phyloP scores from a whole-genome alignment of 1,284 basidiomycete species.

The Erythrobasidium hasegawianum region DNA sequence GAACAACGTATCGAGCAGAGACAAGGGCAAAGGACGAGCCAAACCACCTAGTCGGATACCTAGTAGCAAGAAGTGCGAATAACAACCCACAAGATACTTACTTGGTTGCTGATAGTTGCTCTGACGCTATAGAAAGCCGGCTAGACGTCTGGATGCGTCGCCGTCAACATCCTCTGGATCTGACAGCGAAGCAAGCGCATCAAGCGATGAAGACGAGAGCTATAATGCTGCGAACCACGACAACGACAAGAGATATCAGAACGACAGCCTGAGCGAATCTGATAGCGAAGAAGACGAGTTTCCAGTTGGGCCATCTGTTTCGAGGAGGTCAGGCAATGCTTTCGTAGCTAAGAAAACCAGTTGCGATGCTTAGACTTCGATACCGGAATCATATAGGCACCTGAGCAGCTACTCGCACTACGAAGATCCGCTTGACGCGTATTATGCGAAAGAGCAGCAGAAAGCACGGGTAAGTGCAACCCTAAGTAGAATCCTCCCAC shows the following conservation, averaged over 20 bases:
- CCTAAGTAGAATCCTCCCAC: no score
- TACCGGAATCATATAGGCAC: no score
- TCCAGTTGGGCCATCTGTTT: constrained; percentile 16
- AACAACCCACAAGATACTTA: no score
- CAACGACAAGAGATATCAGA: neutral
- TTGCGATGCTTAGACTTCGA: no score
- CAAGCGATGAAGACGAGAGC: neutral
- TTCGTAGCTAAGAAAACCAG: neutral
- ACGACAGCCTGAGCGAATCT: neutral
- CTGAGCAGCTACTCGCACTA: constrained; percentile 24
- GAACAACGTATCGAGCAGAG: neutral
- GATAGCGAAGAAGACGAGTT: constrained; percentile 35
- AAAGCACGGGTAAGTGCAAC: constrained; percentile 20
- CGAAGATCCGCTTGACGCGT: constrained; percentile 26
- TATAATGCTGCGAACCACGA: neutral
- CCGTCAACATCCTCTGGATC: neutral
- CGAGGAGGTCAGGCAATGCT: constrained; percentile 10
- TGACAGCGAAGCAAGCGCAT: neutral
- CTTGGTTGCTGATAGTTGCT: no score
- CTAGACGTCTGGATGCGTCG: neutral
- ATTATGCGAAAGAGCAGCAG: constrained; percentile 27
- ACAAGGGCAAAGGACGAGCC: neutral
- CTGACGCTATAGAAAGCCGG: no score
- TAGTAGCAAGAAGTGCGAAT: constrained; percentile 2
- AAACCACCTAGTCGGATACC: neutral